These are phyloP conservation scores for Aspergillus sclerotioniger DNA, from an alignment of 495 filamentous ascomycete genomes.

Conservation along the genomic window DNA sequence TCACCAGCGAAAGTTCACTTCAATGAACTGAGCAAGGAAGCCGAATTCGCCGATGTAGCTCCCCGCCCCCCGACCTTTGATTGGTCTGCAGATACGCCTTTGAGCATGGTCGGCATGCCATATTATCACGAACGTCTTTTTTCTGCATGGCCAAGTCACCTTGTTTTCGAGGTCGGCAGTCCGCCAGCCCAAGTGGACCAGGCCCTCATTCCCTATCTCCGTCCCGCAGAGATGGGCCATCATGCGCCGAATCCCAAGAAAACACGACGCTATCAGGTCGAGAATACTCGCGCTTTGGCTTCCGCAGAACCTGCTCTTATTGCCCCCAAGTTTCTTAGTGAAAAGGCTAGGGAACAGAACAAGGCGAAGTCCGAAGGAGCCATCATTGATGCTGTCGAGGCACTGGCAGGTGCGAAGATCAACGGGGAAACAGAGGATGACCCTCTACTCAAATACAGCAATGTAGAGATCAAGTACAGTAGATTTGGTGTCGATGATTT, in stretches of 20 bases:
- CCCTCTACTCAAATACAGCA: conserved; percentile 80
- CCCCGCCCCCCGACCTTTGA: conserved; percentile 52
- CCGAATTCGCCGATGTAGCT: conserved; percentile 70
- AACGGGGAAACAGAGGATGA: conserved; percentile 63
- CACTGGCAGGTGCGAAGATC: conserved; percentile 58
- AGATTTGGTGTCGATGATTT: conserved; percentile 97
- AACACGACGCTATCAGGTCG: conserved; percentile 74
- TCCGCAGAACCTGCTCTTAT: conserved; percentile 53
- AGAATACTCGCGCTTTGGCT: conserved; percentile 62
- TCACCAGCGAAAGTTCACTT: conserved; percentile 87
- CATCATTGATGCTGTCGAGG: conserved; percentile 61
- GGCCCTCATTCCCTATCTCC: conserved; percentile 64
- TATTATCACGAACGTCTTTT: conserved; percentile 85
- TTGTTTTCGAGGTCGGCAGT: conserved; percentile 78
- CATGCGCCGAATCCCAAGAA: conserved; percentile 77
- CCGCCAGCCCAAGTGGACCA: conserved; percentile 75
- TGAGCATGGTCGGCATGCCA: conserved; percentile 86
- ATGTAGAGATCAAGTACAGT: conserved; percentile 95
- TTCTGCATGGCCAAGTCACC: conserved; percentile 84
- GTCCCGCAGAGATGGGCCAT: conserved; percentile 65
- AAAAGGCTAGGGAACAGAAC: conserved; percentile 73
- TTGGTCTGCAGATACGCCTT: conserved; percentile 73
- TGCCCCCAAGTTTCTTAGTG: conserved; percentile 87
- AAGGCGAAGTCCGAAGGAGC: conserved; percentile 51
- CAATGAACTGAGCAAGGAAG: conserved; percentile 74